These are phyloP conservation scores for Daldinia decipiens DNA, from an alignment of 495 filamentous ascomycete genomes.

Conservation along the genomic window DNA sequence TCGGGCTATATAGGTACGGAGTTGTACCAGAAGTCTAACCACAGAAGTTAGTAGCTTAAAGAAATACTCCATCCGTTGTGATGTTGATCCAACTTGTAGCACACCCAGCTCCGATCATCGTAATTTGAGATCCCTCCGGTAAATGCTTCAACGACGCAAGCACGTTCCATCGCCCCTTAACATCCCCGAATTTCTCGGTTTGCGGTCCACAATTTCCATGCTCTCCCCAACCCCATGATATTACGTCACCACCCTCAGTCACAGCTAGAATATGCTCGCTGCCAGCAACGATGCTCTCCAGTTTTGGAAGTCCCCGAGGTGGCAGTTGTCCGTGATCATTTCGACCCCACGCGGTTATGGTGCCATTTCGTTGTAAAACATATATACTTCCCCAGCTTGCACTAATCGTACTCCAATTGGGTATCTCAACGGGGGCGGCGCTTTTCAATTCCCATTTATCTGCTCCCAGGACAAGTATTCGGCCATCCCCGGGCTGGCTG, in stretches of 20 bases:
- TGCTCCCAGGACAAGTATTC: slow-evolving; percentile 70
- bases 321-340: slow-evolving; percentile 85
- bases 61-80: slow-evolving; percentile 39
- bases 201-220: slow-evolving; percentile 92
- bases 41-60: slow-evolving; percentile 19
- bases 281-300: slow-evolving; percentile 74
- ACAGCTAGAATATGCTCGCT: slow-evolving; percentile 87
- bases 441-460: slow-evolving; percentile 74
- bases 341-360: slow-evolving; percentile 74
- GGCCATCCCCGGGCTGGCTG: slow-evolving; percentile 61
- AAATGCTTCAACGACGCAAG: slow-evolving; percentile 64
- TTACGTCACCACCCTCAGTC: slow-evolving; percentile 66
- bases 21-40: background rate
- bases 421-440: slow-evolving; percentile 49
- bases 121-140: slow-evolving; percentile 56
- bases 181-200: slow-evolving; percentile 68
- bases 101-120: slow-evolving; percentile 80
- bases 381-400: slow-evolving; percentile 88
- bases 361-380: slow-evolving; percentile 67
- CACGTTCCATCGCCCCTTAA: slow-evolving; percentile 70
- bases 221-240: slow-evolving; percentile 95
- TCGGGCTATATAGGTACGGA: background rate
- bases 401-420: slow-evolving; percentile 67
- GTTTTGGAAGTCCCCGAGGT: slow-evolving; percentile 62
- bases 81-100: slow-evolving; percentile 85